Conservation (phyloP, 1,139 yeast species). For the Scheffersomyces illinoinensis region DNA sequence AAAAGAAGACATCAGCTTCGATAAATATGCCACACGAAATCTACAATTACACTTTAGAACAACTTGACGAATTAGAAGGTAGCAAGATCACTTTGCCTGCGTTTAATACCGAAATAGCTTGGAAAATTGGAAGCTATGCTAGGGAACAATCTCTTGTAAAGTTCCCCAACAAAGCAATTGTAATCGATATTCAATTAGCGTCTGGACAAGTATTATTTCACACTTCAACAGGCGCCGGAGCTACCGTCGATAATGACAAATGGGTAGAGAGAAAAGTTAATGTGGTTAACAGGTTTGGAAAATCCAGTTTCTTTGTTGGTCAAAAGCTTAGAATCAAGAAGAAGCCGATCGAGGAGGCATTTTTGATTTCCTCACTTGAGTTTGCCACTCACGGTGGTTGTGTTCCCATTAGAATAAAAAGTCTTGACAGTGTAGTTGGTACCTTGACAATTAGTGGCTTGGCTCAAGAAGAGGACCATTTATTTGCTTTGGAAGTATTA, state of each 20-base stretch:
- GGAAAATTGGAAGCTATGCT: slow-evolving; percentile 38
- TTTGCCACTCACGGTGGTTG: slow-evolving; percentile 67
- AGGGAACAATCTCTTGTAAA: slow-evolving; percentile 24
- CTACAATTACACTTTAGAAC: slow-evolving; percentile 1
- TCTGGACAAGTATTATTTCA: slow-evolving; percentile 57
- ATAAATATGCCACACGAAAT: neutral
- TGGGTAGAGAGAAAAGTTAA: slow-evolving; percentile 60
- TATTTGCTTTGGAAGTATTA: slow-evolving; percentile 29
- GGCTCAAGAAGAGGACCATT: slow-evolving; percentile 49
- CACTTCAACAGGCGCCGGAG: slow-evolving; percentile 41
- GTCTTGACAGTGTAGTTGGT: slow-evolving; percentile 49
- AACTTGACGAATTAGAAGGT: slow-evolving; percentile 9
- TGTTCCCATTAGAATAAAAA: slow-evolving; percentile 51
- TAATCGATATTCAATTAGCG: slow-evolving; percentile 51
- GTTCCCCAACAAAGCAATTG: slow-evolving; percentile 34
- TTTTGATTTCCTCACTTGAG: slow-evolving; percentile 43
- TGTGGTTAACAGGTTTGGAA: slow-evolving; percentile 52
- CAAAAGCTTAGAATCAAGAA: slow-evolving; percentile 38
- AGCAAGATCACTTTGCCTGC: slow-evolving; percentile 16
- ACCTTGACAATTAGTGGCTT: slow-evolving; percentile 64
- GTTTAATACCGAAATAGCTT: slow-evolving; percentile 34
- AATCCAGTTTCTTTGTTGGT: slow-evolving; percentile 57
- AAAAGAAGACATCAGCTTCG: neutral
- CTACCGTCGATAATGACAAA: slow-evolving; percentile 53
- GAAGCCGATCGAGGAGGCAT: slow-evolving; percentile 36